Base-by-base conservation (phyloP, 495 filamentous ascomycete genomes). In the Friedmanniomyces endolithicus region DNA sequence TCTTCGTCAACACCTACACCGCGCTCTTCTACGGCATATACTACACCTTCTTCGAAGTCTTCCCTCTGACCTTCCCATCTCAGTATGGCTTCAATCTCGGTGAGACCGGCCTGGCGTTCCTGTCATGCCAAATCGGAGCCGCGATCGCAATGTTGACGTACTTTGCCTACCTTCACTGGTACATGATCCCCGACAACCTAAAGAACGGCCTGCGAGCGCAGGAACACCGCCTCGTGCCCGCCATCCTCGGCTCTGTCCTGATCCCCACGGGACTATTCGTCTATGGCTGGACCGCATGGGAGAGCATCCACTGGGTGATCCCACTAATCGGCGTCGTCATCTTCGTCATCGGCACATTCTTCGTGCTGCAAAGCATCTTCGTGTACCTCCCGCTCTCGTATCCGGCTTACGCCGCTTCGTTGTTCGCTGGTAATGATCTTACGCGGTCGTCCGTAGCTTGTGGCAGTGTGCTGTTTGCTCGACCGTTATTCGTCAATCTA, bases 41-140 rank as follows among this genome's bases (percentile, higher is more conserved):
- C 75, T 75, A 48, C 80, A 81, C 66, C 75, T 73, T 22, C 37
- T 41, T 41, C 37, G 37, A 41, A 14, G 81, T 81, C 63, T 84
- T 85, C 70, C 80, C 81, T 0, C 67, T 85, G 24, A 78, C 85
- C 45, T 85, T 81, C 65, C 71, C 72, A 0, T 69, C 68, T 40
- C 69, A 73, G 48, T 83, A 84, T 67, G 65, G 68, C 59, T 80
- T 84, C 70, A 75, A 71, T 52, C 67, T 77, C 17, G 81, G 82
- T 20, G 37, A 41, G 37, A 41, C 37, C 2, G 37, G 37, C 2
- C 4, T 41, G 2, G 37, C 12, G 3, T 41, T 41, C 37, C 3
- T 41, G 3, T 41, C 4, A 3, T 4, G 3, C 17, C 4, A 6
- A 4, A 14, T 41, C 6, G 37, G 37, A 2, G 3, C 4, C 17